Base-by-base conservation (phyloP, 768 basidiomycete genomes). In the Trametes elegans region DNA sequence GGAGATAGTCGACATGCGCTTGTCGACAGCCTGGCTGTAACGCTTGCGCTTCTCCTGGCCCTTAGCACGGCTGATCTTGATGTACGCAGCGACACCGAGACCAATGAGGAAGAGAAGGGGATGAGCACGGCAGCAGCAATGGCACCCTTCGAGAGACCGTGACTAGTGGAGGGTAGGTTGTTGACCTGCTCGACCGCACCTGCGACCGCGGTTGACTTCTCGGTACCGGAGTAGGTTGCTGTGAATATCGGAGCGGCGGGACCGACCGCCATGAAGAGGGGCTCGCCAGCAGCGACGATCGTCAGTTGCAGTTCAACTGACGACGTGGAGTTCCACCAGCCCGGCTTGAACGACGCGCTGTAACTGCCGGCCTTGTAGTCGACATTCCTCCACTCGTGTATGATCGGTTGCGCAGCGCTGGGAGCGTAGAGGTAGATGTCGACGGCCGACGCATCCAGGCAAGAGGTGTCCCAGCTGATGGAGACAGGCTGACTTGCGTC, bases 1-100 rank as follows among this genome's bases (percentile, higher is more conserved):
- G 6, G 83, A 85, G 60, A 91, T 88, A 44, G 85, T 88, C 2
- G 83, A 86, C 90, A 93, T 91, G 68, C 90, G 86, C 68, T 82
- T 83, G 73, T 93, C 90, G 68, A 93, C 69, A 9, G 75, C 79
- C 66, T 84, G 77, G 35, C 78, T 82, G 76, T 81, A 93, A 19
- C 76, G 75, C 67, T 73, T 77, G 64, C 80, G 76, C 66, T 86
- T 77, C 26, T 79, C 74, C 52, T 71, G 72, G 45, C 75, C 74
- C 58, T 70, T 78, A 27, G 69, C 63, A 55, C 90, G 82, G 46
- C 69, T 79, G 53, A 73, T 70, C 64, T 70, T 79, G 73, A 92
- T 66, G 69, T 82, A 89, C 0, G 72, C 63, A 10, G 67, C 73
- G 31, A 75, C 56, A 36, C 70, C 72, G 19, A 80, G 49, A 24